Evolutionary conservation across 257 asterid species (phyloP).

Genomic region (Petunia secreta): DNA sequence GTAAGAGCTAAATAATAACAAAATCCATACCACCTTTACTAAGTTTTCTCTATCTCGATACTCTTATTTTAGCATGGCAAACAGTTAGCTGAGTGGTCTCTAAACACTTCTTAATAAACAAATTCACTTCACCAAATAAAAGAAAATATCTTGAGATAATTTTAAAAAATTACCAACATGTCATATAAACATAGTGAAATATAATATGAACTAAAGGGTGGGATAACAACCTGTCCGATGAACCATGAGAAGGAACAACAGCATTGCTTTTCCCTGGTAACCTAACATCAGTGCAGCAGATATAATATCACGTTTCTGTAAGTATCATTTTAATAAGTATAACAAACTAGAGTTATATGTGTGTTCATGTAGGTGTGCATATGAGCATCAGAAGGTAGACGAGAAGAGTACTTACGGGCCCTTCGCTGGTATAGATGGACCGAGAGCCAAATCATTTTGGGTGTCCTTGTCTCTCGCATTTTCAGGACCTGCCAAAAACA

Average conservation of each 20-base stretch:
- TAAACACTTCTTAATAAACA: conserved; percentile 8
- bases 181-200: conserved; percentile 22
- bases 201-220: conserved; percentile 31
- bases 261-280: conserved; percentile 61
- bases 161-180: neutral
- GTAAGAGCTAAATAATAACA: conserved; percentile 1
- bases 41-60: neutral
- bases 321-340: neutral
- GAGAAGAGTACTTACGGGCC: conserved; percentile 51
- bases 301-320: conserved; percentile 19
- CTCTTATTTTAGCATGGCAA: conserved; percentile 15
- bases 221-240: conserved; percentile 71
- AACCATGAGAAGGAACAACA: conserved; percentile 50
- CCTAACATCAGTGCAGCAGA: conserved; percentile 64
- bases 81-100: conserved; percentile 12
- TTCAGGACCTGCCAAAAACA: conserved; percentile 73
- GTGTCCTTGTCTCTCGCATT: conserved; percentile 50
- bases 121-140: neutral
- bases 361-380: neutral
- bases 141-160: neutral
- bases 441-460: conserved; percentile 56
- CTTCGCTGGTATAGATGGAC: conserved; percentile 63
- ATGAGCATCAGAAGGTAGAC: neutral
- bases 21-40: neutral
- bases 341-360: neutral